These are phyloP conservation scores for Pisolithus thermaeus DNA, from an alignment of 1,284 basidiomycete species.

Conservation along the genomic window DNA sequence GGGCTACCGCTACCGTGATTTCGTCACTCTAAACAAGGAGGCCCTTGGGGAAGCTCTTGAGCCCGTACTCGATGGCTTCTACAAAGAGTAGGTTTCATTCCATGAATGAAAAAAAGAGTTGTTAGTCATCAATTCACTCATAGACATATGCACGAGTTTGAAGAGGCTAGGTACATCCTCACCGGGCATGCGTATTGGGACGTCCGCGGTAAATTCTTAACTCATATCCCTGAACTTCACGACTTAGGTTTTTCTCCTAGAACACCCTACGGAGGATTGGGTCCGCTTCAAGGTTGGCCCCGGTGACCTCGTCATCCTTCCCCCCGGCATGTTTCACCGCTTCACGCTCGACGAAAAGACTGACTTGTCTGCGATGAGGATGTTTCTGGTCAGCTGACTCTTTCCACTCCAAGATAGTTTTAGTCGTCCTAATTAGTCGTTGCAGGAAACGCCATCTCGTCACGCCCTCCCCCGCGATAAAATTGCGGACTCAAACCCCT, in stretches of 20 bases:
- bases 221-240: background rate
- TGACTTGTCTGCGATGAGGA: conserved; percentile 63
- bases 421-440: background rate
- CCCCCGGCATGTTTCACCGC: conserved; percentile 80
- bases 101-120: too few species aligned
- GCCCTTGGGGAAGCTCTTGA: conserved; percentile 77
- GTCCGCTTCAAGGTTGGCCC: conserved; percentile 63
- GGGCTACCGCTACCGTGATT: conserved; percentile 74
- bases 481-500: too few species aligned
- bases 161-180: conserved; percentile 87
- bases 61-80: conserved; percentile 64
- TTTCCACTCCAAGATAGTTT: background rate
- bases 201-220: conserved; percentile 52
- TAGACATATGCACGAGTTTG: conserved; percentile 87
- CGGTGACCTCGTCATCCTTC: conserved; percentile 72
- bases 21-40: conserved; percentile 67
- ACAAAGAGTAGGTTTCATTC: conserved; percentile 58
- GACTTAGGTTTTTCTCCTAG: conserved; percentile 23
- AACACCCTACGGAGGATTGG: conserved; percentile 59
- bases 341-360: conserved; percentile 76
- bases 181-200: conserved; percentile 87
- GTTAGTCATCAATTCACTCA: conserved; percentile 24
- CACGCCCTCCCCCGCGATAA: conserved; percentile 61
- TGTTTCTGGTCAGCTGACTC: conserved; percentile 59
- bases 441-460: conserved; percentile 85